Evolutionary conservation across 169 alveolate genomes (phyloP), one percentile per base, ranked within the genome.

Genomic region (Plasmodium coatneyi): DNA sequence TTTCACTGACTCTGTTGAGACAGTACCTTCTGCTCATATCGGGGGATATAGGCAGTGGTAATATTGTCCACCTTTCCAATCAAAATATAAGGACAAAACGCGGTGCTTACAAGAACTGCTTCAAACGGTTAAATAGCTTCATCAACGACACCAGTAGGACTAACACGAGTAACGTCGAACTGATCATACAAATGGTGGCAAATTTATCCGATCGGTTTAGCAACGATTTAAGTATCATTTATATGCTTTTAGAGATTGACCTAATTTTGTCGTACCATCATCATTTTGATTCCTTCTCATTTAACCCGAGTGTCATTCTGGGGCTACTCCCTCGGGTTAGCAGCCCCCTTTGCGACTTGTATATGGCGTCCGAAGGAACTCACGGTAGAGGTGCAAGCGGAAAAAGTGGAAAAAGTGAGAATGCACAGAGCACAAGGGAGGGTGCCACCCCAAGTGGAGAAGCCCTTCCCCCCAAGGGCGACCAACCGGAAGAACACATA

Each of bases 271-370:
- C 95, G 5, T 80, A 81, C 56, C 28, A 81, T 36, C 36, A 91
- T 4, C 82, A 91, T 82, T 91, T 91, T 43, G 76, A 71, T 76
- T 39, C 72, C 66, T 71, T 19, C 52, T 91, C 95, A 1, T 91
- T 80, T 70, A 91, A 91, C 36, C 82, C 95, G 12, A 91, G 66
- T 91, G 95, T 81, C 14, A 70, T 91, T 22, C 82, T 91, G 41
- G 71, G 92, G 36, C 32, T 80, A n/a, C 52, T 91, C 9, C 84
- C 83, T 0, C 32, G 54, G 43, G 74, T 71, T 5, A 52, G 71
- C 34, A 91, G 92, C 32, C 95, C 95, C 9, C 78, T 91, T 25
- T 49, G 71, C 43, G 80, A 71, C 36, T 32, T 91, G 83, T 49
- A 80, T 41, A 52, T 66, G n/a, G 54, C 4, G n/a, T 19, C 5